Base-by-base conservation (phyloP, 2,329 filamentous ascomycete species). In the Ascochyta pisi region DNA sequence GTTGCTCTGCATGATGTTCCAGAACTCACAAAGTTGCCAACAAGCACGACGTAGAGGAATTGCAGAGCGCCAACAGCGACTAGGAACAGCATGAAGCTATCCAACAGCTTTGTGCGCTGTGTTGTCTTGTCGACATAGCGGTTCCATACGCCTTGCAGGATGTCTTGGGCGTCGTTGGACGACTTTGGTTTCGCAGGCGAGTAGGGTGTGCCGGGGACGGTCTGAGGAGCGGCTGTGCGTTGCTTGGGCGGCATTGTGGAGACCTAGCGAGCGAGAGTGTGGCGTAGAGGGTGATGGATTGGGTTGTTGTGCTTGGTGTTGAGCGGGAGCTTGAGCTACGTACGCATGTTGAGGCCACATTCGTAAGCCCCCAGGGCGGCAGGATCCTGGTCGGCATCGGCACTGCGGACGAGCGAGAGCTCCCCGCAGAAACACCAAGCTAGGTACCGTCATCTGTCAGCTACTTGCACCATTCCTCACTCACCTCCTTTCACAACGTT, bases 11-110 rank as follows among this genome's bases (percentile, higher is more conserved):
- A 19, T 19, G 19, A 19, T 19, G 19, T 19, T 31, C 7, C 26
- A 49, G 31, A 37, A 85, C 92, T 60, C 85, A 99, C 95, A 72
- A 94, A 99, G 79, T 97, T 98, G 64, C 95, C 95, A 50, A 87
- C 92, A 66, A 98, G 72, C 52, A 97, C 82, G 75, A 94, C 97
- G 79, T 99, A 99, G 57, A 90, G 76, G 77, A 99, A 98, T 78
- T 99, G 95, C 69, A 98, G 76, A n/a, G 81, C 91, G 46, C 92
- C 95, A 4, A 96, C 91, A 1, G 88, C 82, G 22, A 95, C 86
- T 56, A 99, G 81, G 76, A 97, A 99, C 3, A 78, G 86, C 85
- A 99, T 88, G 77, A 99, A 99, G 33, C 85, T 85, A 76, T 99
- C 95, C 60, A 98, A 84, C 59, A 99, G 85, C 84, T 96, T 95